Base-by-base conservation (phyloP, 176 grass and related monocot species). In the Aegilops longissima region DNA sequence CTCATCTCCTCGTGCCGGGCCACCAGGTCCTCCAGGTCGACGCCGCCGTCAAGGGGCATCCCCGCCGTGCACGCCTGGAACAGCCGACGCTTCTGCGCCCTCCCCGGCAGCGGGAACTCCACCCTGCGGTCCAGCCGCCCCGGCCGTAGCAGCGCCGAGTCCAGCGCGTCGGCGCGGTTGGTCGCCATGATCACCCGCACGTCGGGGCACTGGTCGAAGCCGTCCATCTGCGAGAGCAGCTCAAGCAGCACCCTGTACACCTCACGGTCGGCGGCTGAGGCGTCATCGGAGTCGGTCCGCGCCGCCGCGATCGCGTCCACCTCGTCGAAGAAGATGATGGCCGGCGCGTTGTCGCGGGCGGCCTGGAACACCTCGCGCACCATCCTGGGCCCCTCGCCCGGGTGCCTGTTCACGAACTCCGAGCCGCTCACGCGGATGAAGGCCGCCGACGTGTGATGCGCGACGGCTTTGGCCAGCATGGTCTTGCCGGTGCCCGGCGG, bases 141-240 rank as follows among this genome's bases (percentile, higher is more conserved):
- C 1, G 89, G 82, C 17, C 89, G 89, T 10, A 91, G 61, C 66
- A 88, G 76, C 18, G 85, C 89, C 54, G 82, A 70, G 40, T 91
- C 85, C 29, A 88, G 66, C 31, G 54, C 81, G 23, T 83, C 90
- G 0, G 67, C 73, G 34, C 74, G 80, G 58, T 88, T 92, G 5
- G 90, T 88, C 74, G 86, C 86, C 90, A 92, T 92, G 61, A 88
- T 84, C 21, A 92, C 73, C 29, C 80, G 67, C 56, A 92, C 87
- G 70, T 71, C 54, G 52, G 73, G 20, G 47, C 30, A 76, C 30
- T 33, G 71, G 58, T 90, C 89, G 70, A 92, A 88, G 16, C 90
- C 79, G 70, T 92, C 86, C 80, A 89, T 81, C 47, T 92, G 90
- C 13, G 76, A 42, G 31, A 92, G 86, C 30, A 92, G 84, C 76